Evolutionary conservation across 2,329 filamentous ascomycete species (phyloP), one percentile per base, ranked within the genome.

Genomic region (Purpureocillium takamizusanense): DNA sequence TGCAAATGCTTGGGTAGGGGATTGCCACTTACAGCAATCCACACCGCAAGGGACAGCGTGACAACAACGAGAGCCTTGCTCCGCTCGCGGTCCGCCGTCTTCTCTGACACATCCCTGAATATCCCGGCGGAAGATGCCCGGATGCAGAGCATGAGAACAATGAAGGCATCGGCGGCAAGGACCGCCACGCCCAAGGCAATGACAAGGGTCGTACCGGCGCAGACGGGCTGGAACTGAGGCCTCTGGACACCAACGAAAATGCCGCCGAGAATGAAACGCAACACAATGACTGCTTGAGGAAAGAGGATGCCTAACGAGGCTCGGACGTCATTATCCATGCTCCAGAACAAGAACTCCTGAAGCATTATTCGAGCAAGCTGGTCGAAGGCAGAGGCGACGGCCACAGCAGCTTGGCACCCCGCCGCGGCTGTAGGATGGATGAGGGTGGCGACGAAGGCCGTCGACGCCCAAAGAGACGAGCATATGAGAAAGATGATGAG

Each of bases 211-310:
- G 56, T 57, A 15, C 72, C 63, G 13, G 74, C 61, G 48, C 76
- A 80, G 23, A 72, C 67, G 13, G 65, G 63, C 28, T 65, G 62
- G 45, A 74, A 69, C 42, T 74, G 65, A 7, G 69, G 63, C 31
- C 70, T 62, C 18, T 73, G 70, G 36, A 76, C 63, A n/a, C 66
- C 74, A 13, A 74, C 66, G 43, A 76, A 74, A 4, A 73, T 63
- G 18, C 59, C 70, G 11, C 74, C 76, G 10, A 76, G 48, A n/a
- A 71, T 52, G 31, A 77, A 65, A 18, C 76, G 67, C 14, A 59
- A 49, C 33, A 67, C 48, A 8, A 79, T 45, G 13, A 72, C 46
- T 10, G 60, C 51, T 46, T 76, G 73, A n/a, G 66, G 58, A 12
- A 69, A 36, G 14, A 70, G 40, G 7, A 55, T 53, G 42, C 62